phyloP scores from a whole-genome alignment of 2,329 filamentous ascomycete genomes.

The Acarospora socialis region DNA sequence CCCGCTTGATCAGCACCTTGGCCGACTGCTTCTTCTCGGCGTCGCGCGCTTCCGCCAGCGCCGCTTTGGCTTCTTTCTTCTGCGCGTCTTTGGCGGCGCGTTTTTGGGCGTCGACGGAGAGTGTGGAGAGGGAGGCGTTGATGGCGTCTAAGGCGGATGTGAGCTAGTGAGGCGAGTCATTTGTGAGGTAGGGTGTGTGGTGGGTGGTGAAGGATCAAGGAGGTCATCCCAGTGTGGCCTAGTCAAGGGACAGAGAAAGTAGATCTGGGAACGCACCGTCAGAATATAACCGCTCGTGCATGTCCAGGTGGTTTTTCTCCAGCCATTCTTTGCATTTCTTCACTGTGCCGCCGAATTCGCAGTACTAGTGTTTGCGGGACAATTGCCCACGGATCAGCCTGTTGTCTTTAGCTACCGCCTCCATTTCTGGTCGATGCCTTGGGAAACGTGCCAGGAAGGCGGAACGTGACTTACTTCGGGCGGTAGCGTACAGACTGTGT shows the following conservation, averaged over 20 bases:
- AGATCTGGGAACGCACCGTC: constrained; percentile 45
- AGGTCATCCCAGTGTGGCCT: too few relatives aligned
- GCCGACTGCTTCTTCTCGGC: constrained; percentile 69
- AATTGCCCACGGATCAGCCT: constrained; percentile 10
- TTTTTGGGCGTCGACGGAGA: constrained; percentile 85
- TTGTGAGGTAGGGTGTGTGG: neutral
- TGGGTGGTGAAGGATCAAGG: neutral
- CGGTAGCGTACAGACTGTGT: constrained; percentile 47
- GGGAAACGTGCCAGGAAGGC: neutral
- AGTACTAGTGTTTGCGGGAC: constrained; percentile 53
- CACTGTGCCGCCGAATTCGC: constrained; percentile 90
- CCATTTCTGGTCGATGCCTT: constrained; percentile 3
- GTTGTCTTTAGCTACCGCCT: constrained; percentile 10
- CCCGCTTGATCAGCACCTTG: constrained; percentile 82
- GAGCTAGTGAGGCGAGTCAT: constrained; percentile 1
- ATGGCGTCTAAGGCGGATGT: constrained; percentile 48
- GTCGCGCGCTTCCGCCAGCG: constrained; percentile 69
- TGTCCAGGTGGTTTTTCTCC: constrained; percentile 52
- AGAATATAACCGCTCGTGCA: constrained; percentile 76
- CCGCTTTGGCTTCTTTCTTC: constrained; percentile 93
- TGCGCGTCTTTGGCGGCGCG: constrained; percentile 89
- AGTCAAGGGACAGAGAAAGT: constrained; percentile 1
- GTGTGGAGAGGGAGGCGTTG: constrained; percentile 66
- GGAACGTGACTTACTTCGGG: constrained; percentile 43
- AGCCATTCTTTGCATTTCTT: constrained; percentile 99